Percentiles rank a stretch among this genome's conserved stretches.
Evolutionary conservation across 129 eudicot species (phyloP).

Genomic region (Saposhnikovia divaricata): DNA sequence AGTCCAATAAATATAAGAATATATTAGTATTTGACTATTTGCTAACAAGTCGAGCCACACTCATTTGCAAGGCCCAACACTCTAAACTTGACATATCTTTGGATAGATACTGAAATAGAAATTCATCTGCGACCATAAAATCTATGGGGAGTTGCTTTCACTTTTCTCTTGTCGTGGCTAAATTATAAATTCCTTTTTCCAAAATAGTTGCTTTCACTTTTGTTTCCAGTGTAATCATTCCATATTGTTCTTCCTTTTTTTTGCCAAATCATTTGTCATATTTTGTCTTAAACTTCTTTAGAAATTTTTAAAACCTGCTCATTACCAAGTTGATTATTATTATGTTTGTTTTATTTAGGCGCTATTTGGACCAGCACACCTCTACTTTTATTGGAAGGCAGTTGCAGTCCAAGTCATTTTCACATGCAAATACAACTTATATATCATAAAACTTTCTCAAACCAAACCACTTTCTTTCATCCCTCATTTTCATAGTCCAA

Average conservation of each 20-base stretch:
- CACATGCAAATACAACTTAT: background rate
- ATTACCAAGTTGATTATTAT: background rate
- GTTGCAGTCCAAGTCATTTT: conserved; percentile 4
- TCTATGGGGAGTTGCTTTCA: too few relatives aligned
- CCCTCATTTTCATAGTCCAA: background rate
- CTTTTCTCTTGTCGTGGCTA: too few relatives aligned
- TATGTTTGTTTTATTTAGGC: background rate
- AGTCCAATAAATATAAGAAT: background rate
- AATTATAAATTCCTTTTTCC: too few relatives aligned
- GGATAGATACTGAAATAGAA: background rate
- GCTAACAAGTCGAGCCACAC: background rate
- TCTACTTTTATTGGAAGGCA: background rate
- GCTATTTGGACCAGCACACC: background rate
- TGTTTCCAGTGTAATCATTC: too few relatives aligned
- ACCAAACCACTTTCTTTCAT: conserved; percentile 1
- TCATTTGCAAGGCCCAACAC: background rate
- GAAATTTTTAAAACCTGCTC: background rate
- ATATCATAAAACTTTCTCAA: background rate
- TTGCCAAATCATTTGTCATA: background rate
- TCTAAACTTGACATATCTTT: background rate
- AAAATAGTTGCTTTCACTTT: too few relatives aligned
- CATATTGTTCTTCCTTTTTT: too few relatives aligned
- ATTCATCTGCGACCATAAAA: too few relatives aligned
- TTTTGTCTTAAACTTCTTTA: too few relatives aligned
- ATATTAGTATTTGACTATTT: too few relatives aligned